Evolutionary conservation across 83 land plant species (phyloP).

Genomic region (Picea abies): DNA sequence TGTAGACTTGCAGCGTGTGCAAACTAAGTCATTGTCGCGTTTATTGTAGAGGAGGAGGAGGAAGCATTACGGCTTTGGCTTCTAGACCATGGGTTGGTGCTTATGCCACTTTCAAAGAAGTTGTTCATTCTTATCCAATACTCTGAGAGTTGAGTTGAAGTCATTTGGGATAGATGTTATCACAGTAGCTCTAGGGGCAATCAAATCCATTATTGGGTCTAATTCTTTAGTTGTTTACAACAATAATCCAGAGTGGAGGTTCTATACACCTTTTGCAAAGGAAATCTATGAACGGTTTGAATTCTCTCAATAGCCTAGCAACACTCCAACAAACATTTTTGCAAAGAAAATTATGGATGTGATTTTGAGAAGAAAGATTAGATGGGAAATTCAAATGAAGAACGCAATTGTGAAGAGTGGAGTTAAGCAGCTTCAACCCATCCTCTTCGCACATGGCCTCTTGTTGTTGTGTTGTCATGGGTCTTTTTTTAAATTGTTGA

Average conservation of each 20-base stretch:
- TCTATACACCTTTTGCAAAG: conserved; percentile 63
- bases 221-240: conserved; percentile 40
- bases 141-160: conserved; percentile 62
- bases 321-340: conserved; percentile 78
- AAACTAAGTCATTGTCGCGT: no score
- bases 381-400: no score
- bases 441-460: no score
- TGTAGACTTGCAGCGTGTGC: no score
- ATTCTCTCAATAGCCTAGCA: conserved; percentile 40
- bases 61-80: conserved; percentile 76
- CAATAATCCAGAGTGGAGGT: conserved; percentile 55
- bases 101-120: conserved; percentile 87
- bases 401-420: no score
- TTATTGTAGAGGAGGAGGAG: conserved; percentile 25
- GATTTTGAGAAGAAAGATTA: conserved; percentile 45
- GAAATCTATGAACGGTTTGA: conserved; percentile 42
- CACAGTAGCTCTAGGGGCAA: conserved; percentile 68
- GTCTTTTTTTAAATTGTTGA: no score
- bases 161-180: conserved; percentile 76
- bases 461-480: no score
- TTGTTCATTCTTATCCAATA: conserved; percentile 52
- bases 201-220: conserved; percentile 63
- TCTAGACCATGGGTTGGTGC: conserved; percentile 88
- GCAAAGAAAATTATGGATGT: conserved; percentile 71
- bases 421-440: no score